These are phyloP conservation scores for Pythium phragmiticola DNA, from an alignment of 352 stramenopile species.

Conservation along the genomic window DNA sequence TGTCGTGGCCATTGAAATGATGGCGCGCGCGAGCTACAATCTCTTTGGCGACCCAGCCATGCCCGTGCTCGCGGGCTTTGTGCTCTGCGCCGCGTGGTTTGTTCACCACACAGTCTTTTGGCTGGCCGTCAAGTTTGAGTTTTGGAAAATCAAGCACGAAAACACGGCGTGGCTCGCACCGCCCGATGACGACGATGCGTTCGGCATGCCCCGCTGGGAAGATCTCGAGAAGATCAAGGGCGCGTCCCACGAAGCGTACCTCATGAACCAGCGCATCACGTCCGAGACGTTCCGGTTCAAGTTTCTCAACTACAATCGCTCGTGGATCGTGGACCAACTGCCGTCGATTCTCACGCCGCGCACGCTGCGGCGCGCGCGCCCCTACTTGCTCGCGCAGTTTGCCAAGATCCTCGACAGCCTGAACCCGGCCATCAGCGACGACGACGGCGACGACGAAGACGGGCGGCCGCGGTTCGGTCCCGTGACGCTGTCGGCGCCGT, in stretches of 20 bases:
- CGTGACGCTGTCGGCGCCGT: conserved; percentile 88
- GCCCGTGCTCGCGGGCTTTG: conserved; percentile 77
- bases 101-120: conserved; percentile 75
- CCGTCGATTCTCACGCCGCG: conserved; percentile 94
- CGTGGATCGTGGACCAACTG: conserved; percentile 96
- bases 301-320: conserved; percentile 97
- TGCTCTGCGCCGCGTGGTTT: conserved; percentile 55
- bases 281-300: conserved; percentile 97
- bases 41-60: conserved; percentile 95
- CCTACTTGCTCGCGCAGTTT: conserved; percentile 96
- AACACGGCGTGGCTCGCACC: conserved; percentile 93
- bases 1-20: conserved; percentile 95
- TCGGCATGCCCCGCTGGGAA: conserved; percentile 90
- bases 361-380: conserved; percentile 86
- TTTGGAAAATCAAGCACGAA: conserved; percentile 97
- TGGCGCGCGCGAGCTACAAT: conserved; percentile 94
- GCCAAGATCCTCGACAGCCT: conserved; percentile 93
- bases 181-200: conserved; percentile 90
- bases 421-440: conserved; percentile 94
- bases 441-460: conserved; percentile 87
- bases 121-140: conserved; percentile 84
- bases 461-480: conserved; percentile 83
- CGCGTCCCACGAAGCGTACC: conserved; percentile 92
- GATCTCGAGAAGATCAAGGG: conserved; percentile 92
- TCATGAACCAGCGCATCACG: conserved; percentile 97